These are phyloP conservation scores for Mortierella antarctica DNA, from an alignment of 192 early-diverging fungal species.

Conservation along the genomic window DNA sequence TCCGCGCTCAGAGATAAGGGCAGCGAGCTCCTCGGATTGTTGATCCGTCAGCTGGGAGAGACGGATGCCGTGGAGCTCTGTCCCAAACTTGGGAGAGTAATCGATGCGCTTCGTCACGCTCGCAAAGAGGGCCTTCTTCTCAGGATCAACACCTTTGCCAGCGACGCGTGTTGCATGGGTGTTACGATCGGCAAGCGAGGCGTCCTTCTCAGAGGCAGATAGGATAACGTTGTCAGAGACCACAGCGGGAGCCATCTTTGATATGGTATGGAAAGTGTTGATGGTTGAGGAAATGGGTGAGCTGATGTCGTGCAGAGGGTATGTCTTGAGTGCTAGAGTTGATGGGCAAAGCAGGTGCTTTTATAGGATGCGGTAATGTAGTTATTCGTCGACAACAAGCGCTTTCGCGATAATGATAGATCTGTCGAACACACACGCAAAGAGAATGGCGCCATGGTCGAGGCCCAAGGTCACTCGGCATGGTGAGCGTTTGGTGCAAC, in stretches of 20 bases:
- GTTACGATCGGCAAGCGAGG: constrained; percentile 44
- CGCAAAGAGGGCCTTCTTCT: constrained; percentile 64
- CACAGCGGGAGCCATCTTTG: constrained; percentile 27
- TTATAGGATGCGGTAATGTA: background rate
- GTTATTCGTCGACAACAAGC: background rate
- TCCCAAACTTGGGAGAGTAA: constrained; percentile 70
- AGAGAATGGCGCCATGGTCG: constrained; percentile 10
- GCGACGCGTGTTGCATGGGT: constrained; percentile 46
- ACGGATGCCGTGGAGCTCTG: constrained; percentile 72
- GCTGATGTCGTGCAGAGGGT: background rate
- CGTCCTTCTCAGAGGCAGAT: constrained; percentile 27
- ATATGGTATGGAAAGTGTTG: constrained; percentile 6
- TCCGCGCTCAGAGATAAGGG: constrained; percentile 71
- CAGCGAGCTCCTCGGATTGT: constrained; percentile 70
- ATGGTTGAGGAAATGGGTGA: background rate
- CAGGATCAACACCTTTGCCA: constrained; percentile 62
- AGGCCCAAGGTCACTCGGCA: background rate
- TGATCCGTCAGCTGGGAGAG: constrained; percentile 67
- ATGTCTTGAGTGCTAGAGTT: background rate
- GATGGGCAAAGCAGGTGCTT: background rate
- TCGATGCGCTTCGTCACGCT: constrained; percentile 66
- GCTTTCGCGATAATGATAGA: constrained; percentile 2
- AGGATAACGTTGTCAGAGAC: constrained; percentile 35
- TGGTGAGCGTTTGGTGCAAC: background rate
- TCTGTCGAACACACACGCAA: background rate